phyloP scores from a whole-genome alignment of 1,139 yeast genomes.

The Arxiozyma slooffiae region DNA sequence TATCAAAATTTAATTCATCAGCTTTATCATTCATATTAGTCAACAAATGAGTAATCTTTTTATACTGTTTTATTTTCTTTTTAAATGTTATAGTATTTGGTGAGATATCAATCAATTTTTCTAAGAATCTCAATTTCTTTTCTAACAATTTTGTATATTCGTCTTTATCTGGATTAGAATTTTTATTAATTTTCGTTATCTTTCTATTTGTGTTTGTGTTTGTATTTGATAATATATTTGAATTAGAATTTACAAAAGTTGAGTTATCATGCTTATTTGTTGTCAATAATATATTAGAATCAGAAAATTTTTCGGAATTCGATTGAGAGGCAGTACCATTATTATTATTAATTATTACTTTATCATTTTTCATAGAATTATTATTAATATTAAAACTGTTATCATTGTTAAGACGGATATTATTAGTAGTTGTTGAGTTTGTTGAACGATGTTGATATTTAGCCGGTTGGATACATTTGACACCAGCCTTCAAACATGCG shows the following conservation, averaged over 20 bases:
- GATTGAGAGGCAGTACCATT: not conserved
- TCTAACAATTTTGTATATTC: conserved; percentile 46
- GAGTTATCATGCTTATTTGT: not conserved
- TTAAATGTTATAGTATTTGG: conserved; percentile 22
- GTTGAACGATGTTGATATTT: conserved; percentile 31
- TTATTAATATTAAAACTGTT: not conserved
- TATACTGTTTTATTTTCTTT: conserved; percentile 33
- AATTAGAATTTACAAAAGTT: not conserved
- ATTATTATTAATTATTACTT: not conserved
- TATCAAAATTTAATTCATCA: conserved; percentile 2
- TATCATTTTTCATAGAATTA: not conserved
- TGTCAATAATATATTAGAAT: not conserved
- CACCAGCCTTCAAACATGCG: conserved; percentile 49
- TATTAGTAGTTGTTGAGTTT: not conserved
- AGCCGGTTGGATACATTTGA: conserved; percentile 48
- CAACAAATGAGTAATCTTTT: conserved; percentile 34
- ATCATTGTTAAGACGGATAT: not conserved
- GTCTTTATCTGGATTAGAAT: conserved; percentile 30
- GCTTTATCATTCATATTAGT: conserved; percentile 13
- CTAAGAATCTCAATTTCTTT: conserved; percentile 40
- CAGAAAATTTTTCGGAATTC: not conserved
- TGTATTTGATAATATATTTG: not conserved
- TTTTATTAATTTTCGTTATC: not conserved
- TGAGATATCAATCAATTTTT: conserved; percentile 33
- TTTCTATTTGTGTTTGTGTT: not conserved